Conservation (phyloP, 139 green algal genomes). For the Prasinococcaceae sp. region DNA sequence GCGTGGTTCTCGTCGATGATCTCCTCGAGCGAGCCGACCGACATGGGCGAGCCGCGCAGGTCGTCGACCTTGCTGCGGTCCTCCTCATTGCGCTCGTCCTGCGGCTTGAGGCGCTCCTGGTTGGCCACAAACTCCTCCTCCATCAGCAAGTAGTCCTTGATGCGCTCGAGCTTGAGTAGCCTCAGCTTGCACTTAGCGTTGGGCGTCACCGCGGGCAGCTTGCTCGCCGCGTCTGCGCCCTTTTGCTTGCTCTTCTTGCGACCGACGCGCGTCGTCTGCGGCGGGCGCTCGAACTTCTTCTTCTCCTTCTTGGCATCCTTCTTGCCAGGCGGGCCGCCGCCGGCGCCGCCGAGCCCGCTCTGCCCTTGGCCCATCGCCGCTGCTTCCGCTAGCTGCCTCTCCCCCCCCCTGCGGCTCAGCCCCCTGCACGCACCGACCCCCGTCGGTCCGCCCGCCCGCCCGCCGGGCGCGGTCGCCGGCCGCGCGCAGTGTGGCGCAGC, state of each 20-base stretch:
- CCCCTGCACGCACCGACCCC: too few relatives aligned
- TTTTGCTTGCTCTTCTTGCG: conserved; percentile 74
- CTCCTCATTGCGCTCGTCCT: conserved; percentile 87
- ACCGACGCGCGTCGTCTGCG: conserved; percentile 79
- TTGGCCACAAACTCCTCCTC: conserved; percentile 97
- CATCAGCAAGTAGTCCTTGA: conserved; percentile 99
- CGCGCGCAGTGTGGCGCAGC: too few relatives aligned
- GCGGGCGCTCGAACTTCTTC: conserved; percentile 92
- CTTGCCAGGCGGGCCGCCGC: background rate
- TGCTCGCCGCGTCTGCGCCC: conserved; percentile 46
- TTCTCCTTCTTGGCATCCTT: conserved; percentile 52
- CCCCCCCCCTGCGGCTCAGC: too few relatives aligned
- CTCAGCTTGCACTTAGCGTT: conserved; percentile 89
- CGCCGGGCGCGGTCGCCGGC: too few relatives aligned
- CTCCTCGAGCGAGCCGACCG: conserved; percentile 89
- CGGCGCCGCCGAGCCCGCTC: conserved; percentile 1
- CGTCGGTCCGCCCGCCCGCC: too few relatives aligned
- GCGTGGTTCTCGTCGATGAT: conserved; percentile 99
- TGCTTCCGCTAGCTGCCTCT: too few relatives aligned
- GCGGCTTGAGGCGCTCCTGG: conserved; percentile 73
- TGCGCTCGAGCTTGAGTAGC: conserved; percentile 90
- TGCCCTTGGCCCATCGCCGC: conserved; percentile 21
- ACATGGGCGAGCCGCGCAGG: conserved; percentile 80
- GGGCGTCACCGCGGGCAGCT: conserved; percentile 79
- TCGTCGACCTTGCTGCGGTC: conserved; percentile 86